Conservation (phyloP, 208 protist species). For the Angomonas ambiguus region DNA sequence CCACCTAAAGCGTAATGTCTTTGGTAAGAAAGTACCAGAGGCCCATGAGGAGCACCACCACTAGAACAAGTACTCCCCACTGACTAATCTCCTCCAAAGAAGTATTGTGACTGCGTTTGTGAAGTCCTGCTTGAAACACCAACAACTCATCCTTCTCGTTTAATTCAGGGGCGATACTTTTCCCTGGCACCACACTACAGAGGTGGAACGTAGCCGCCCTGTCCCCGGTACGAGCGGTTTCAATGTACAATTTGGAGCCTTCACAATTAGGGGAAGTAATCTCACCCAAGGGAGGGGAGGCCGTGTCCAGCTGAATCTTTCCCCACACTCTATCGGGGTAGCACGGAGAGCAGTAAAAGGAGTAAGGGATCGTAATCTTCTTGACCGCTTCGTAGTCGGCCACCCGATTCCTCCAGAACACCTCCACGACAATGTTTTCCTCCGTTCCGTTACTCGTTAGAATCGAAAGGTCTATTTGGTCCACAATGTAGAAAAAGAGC, state of each 20-base stretch:
- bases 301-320: slow-evolving; percentile 23
- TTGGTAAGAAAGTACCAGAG: slow-evolving; percentile 68
- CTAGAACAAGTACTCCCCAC: slow-evolving; percentile 24
- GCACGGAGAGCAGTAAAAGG: slow-evolving; percentile 54
- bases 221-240: not conserved
- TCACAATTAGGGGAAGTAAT: slow-evolving; percentile 37
- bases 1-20: slow-evolving; percentile 26
- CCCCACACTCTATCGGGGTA: slow-evolving; percentile 42
- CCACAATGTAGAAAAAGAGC: slow-evolving; percentile 39
- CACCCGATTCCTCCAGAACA: slow-evolving; percentile 32
- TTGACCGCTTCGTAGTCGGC: not conserved
- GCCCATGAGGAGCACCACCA: slow-evolving; percentile 26
- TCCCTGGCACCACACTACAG: too few relatives aligned
- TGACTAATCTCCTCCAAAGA: slow-evolving; percentile 19
- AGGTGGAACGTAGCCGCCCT: not conserved
- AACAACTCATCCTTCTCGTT: slow-evolving; percentile 12
- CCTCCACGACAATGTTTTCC: slow-evolving; percentile 16
- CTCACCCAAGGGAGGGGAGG: slow-evolving; percentile 23
- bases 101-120: not conserved
- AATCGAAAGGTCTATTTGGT: slow-evolving; percentile 11
- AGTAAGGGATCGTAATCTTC: slow-evolving; percentile 35
- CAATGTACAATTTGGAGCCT: not conserved
- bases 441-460: not conserved
- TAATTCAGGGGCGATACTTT: not conserved
- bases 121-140: slow-evolving; percentile 40